Evolutionary conservation across 2,329 filamentous ascomycete genomes (phyloP), one percentile per base, ranked within the genome.

Genomic region (Escovopsis sp.): DNA sequence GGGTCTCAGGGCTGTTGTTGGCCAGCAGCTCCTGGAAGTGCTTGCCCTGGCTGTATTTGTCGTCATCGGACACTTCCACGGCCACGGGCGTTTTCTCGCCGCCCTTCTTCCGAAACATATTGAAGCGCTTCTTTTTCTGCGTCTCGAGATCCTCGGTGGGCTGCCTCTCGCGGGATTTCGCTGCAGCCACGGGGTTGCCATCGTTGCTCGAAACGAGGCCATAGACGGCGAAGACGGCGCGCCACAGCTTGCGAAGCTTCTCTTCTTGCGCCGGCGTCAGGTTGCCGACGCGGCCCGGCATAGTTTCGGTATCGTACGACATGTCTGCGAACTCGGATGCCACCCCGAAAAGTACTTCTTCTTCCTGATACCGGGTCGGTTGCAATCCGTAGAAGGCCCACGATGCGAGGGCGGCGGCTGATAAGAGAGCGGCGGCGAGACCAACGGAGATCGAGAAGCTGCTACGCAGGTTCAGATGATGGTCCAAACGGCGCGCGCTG

Each of bases 31-130:
- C 78, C 51, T 85, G 76, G 62, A 87, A 95, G 40, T 87, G 79
- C 62, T 89, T 91, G 33, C 75, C 83, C 61, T 91, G 84, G 38
- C 87, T 88, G 59, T 93, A 89, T 66, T 96, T 98, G 66, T 98
- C 91, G 44, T 95, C 84, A 4, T 68, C 66, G 62, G 57, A 34
- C 66, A 65, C 15, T 58, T 56, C 40, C n/a, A 10, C 38, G 12
- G 42, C 4, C 18, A 26, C 4, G 7, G 33, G 12, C 4, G 28
- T 3, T 30, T 47, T 47, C 15, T 70, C 66, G 44, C 71, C 67
- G 51, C 79, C 77, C 54, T 72, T 75, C 50, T 73, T 71, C 50
- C 75, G 72, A 57, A 91, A 89, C 15, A 89, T 62, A 30, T 72
- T 69, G 46, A 85, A 69, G 38, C 79, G 74, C 61, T 81, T 83